These are phyloP conservation scores for Conoideocrella luteorostrata DNA, from an alignment of 2,329 filamentous ascomycete species.

Conservation along the genomic window DNA sequence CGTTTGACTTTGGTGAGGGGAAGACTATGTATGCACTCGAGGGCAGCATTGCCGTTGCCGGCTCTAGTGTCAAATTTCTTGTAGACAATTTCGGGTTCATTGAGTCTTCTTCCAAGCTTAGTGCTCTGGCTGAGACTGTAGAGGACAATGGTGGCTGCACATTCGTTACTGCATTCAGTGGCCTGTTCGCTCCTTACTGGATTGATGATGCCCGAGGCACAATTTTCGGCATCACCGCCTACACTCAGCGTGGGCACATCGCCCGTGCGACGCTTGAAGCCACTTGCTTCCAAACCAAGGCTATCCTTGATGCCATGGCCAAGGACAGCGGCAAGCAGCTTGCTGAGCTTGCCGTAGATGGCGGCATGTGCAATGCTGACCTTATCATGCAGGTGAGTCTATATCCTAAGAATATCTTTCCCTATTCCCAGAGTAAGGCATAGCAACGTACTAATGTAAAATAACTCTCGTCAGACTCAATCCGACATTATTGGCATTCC, in stretches of 20 bases:
- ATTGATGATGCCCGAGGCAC: slow-evolving; percentile 77
- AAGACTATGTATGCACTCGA: slow-evolving; percentile 70
- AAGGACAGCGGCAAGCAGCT: slow-evolving; percentile 70
- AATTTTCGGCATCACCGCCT: slow-evolving; percentile 71
- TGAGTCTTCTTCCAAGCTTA: slow-evolving; percentile 38
- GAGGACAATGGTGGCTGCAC: slow-evolving; percentile 68
- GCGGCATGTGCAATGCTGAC: slow-evolving; percentile 75
- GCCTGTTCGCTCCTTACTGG: slow-evolving; percentile 79
- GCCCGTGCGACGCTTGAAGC: slow-evolving; percentile 75
- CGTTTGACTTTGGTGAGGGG: slow-evolving; percentile 63
- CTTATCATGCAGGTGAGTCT: slow-evolving; percentile 62
- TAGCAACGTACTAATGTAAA: background rate
- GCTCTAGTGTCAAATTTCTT: slow-evolving; percentile 67
- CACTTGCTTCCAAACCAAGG: slow-evolving; percentile 77
- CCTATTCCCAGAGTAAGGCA: background rate
- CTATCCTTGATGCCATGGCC: slow-evolving; percentile 74
- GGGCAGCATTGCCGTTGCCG: slow-evolving; percentile 70
- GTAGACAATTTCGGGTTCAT: slow-evolving; percentile 53
- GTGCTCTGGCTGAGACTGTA: slow-evolving; percentile 40
- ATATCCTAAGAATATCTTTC: background rate
- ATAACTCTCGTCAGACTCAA: slow-evolving; percentile 52
- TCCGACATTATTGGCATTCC: slow-evolving; percentile 74
- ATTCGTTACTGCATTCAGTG: slow-evolving; percentile 75
- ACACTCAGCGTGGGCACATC: slow-evolving; percentile 70
- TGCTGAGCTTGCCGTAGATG: slow-evolving; percentile 71